Evolutionary conservation across 805 yeast genomes (phyloP), one percentile per base, ranked within the genome.

Genomic region (Teunomyces atbi): DNA sequence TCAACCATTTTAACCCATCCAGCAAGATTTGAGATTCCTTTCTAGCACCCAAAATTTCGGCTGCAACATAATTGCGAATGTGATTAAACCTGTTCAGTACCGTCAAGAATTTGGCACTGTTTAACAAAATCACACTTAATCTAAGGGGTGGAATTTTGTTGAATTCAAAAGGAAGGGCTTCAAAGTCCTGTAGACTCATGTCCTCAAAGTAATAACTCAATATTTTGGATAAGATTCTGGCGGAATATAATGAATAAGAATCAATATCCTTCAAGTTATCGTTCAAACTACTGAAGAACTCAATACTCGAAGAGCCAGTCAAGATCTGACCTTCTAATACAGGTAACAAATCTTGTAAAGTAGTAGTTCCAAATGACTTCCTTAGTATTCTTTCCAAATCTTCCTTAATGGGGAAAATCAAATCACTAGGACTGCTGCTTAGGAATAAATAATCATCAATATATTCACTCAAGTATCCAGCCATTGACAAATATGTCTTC

Each of bases 11-110:
- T 29, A 80, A 59, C 0, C 85, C 85, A 2, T 59, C 59, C 2
- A 56, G 40, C 6, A 73, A 43, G 10, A 83, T 70, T 27, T 76
- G 76, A 0, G 62, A 43, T 5, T 58, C 52, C 2, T 73, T 55
- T 42, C 70, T 72, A 2, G 77, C 64, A 1, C 89, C 88, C 39
- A 85, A 66, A 16, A 86, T 59, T 53, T 84, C 89, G 1, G 91
- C 80, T 11, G 82, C 82, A n/a, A 79, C 66, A 45, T 73, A 71
- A 51, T 82, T 85, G 52, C 90, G 74, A 7, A 79, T 53, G 48
- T 83, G 73, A 13, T 77, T 83, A 28, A 79, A 69, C 30, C 68
- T 64, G 0, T 64, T 47, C 7, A 73, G 59, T 0, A 64, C 44
- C 1, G 72, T 55, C 28, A 75, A 60, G 23, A 72, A 73, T 6